Evolutionary conservation across 2,329 filamentous ascomycete genomes (phyloP).

Genomic region (Cryphonectria carpinicola): DNA sequence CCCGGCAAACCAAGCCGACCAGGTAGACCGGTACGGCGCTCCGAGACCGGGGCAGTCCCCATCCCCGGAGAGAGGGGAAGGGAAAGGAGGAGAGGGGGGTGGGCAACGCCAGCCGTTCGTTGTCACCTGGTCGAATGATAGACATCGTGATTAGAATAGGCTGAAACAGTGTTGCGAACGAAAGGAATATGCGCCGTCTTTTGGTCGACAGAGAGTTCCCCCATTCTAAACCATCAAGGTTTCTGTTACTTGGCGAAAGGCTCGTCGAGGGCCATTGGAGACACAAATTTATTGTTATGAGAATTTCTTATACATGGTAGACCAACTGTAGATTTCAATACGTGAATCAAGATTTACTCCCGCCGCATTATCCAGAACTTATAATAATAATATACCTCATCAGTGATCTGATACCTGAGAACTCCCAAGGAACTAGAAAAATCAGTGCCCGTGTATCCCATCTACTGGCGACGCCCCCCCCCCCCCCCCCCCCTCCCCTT

Average conservation of each 20-base stretch:
- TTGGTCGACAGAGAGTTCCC: no score
- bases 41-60: not conserved
- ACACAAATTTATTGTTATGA: not conserved
- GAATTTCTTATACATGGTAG: not conserved
- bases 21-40: not conserved
- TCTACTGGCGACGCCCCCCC: no score
- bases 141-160: no score
- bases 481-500: no score
- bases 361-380: not conserved
- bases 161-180: no score
- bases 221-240: no score
- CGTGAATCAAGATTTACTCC: not conserved
- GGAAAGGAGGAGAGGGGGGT: no score
- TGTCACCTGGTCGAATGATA: no score
- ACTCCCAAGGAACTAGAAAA: not conserved
- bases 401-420: not conserved
- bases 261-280: no score
- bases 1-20: not conserved
- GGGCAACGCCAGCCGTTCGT: no score
- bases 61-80: not conserved
- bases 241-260: no score
- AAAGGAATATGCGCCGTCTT: no score
- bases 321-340: not conserved
- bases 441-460: not conserved
- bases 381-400: not conserved